phyloP scores from a whole-genome alignment of 2,329 filamentous ascomycete species.

The Fusarium tjaetaba region DNA sequence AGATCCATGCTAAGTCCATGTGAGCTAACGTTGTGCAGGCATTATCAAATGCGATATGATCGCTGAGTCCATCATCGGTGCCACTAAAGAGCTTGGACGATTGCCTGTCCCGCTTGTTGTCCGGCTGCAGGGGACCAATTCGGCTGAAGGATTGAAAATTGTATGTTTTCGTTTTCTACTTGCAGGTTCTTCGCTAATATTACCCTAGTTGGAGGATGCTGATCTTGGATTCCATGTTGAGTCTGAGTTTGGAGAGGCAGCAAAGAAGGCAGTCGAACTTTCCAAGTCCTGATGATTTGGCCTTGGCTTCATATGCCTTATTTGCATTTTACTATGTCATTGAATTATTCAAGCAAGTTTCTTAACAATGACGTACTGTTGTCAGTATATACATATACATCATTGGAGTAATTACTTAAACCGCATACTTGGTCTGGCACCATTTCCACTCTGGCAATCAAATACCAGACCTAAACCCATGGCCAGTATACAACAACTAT shows the following conservation, averaged over 20 bases:
- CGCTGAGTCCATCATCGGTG: neutral
- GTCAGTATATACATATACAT: fast-evolving
- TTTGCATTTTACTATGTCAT: neutral
- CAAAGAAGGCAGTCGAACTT: neutral
- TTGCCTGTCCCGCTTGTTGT: slow-evolving; percentile 4
- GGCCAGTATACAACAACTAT: neutral
- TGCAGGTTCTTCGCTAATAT: neutral
- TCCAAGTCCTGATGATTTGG: neutral
- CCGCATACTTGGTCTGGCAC: neutral
- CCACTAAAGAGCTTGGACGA: neutral
- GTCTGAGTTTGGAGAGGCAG: neutral
- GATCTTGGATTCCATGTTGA: neutral
- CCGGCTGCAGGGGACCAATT: neutral
- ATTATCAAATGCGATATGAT: slow-evolving; percentile 4
- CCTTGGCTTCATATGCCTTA: neutral
- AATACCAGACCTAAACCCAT: neutral
- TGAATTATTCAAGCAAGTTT: fast-evolving
- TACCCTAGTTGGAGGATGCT: neutral
- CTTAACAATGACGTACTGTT: fast-evolving
- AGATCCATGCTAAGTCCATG: neutral
- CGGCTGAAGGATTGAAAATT: neutral
- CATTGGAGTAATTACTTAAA: neutral
- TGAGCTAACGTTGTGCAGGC: neutral
- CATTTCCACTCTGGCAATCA: fast-evolving
- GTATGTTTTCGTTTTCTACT: fast-evolving